Evolutionary conservation across 257 asterid genomes (phyloP).

Genomic region (Nicotiana tabacum): DNA sequence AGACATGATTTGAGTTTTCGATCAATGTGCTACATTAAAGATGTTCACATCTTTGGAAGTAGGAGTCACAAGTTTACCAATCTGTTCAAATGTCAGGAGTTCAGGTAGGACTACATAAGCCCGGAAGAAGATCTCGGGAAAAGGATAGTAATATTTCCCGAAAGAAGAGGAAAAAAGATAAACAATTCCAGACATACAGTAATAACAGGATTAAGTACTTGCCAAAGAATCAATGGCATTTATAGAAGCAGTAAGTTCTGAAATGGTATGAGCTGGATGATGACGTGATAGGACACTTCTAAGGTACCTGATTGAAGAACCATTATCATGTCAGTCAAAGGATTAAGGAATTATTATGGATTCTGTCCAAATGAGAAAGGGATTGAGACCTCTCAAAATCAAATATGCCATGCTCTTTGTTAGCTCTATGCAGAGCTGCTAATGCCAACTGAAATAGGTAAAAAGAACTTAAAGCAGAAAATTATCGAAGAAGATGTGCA

Average conservation of each 20-base stretch:
- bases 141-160: background rate
- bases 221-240: slow-evolving; percentile 64
- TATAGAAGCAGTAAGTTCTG: slow-evolving; percentile 45
- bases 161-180: background rate
- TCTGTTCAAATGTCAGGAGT: slow-evolving; percentile 32
- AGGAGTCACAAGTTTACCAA: slow-evolving; percentile 75
- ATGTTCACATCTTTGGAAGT: slow-evolving; percentile 59
- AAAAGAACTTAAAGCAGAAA: background rate
- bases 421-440: slow-evolving; percentile 70
- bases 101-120: background rate
- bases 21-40: slow-evolving; percentile 59
- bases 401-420: slow-evolving; percentile 32
- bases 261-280: slow-evolving; percentile 43
- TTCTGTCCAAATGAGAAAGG: background rate
- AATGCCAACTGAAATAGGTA: slow-evolving; percentile 67
- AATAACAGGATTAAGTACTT: slow-evolving; percentile 8
- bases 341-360: slow-evolving; percentile 1
- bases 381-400: slow-evolving; percentile 71
- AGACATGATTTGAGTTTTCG: slow-evolving; percentile 87
- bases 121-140: background rate
- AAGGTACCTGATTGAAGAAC: slow-evolving; percentile 53
- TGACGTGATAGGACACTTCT: slow-evolving; percentile 53
- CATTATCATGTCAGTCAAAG: slow-evolving; percentile 14
- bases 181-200: background rate
- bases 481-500: background rate